A percentile compares a stretch with the other conserved stretches of the same genome.
Conservation (phyloP, 2,329 filamentous ascomycete species). For the Colletotrichum viniferum region DNA sequence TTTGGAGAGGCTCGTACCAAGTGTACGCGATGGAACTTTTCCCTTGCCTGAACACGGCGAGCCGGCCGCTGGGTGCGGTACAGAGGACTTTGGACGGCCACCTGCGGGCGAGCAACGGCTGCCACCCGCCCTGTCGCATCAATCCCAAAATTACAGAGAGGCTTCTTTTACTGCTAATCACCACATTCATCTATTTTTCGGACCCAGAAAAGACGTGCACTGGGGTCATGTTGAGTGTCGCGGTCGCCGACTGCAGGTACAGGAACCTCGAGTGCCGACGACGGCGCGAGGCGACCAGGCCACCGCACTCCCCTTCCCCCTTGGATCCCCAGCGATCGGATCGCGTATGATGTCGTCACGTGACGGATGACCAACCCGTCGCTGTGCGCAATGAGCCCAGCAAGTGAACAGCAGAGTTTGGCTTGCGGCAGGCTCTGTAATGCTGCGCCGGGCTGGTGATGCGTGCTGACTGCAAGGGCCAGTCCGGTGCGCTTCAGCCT, state of each 20-base stretch:
- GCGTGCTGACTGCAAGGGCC: not conserved
- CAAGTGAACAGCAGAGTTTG: not conserved
- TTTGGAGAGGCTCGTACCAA: slow-evolving; percentile 40
- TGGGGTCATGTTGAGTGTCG: not conserved
- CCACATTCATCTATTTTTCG: slow-evolving; percentile 3
- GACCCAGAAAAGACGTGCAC: slow-evolving; percentile 14
- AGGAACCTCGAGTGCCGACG: slow-evolving; percentile 18
- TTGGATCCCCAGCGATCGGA: slow-evolving; percentile 14
- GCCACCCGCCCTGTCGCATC: not conserved
- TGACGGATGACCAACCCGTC: not conserved
- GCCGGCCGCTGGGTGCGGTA: slow-evolving; percentile 14
- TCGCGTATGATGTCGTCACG: slow-evolving; percentile 10
- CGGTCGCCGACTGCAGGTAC: slow-evolving; percentile 14
- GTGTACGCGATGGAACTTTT: slow-evolving; percentile 22
- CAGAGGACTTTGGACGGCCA: not conserved
- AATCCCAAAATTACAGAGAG: not conserved
- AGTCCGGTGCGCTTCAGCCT: not conserved
- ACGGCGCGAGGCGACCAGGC: slow-evolving; percentile 14
- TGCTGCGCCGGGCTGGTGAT: not conserved
- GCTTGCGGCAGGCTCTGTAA: not conserved
- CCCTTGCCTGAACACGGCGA: slow-evolving; percentile 21
- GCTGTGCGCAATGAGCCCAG: slow-evolving; percentile 1
- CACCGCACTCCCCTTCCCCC: slow-evolving; percentile 10
- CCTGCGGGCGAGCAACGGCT: not conserved
- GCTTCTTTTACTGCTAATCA: not conserved